Conservation (phyloP, 768 basidiomycete species). For the Lactarius trivialis region DNA sequence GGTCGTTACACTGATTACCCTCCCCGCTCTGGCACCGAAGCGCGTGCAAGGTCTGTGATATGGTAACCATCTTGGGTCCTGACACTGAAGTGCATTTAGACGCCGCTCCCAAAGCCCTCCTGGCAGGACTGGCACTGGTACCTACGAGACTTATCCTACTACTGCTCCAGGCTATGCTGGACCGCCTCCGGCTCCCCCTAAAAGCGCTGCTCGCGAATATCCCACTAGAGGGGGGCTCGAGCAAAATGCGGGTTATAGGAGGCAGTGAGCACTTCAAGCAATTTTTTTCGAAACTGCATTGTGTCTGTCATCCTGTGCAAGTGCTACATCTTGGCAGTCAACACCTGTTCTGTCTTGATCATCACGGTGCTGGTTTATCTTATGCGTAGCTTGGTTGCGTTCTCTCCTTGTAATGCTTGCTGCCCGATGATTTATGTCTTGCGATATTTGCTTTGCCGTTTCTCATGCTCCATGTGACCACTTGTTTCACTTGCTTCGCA, state of each 20-base stretch:
- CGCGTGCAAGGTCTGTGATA: slow-evolving; percentile 19
- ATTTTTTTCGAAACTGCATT: slow-evolving; percentile 8
- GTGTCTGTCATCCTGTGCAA: slow-evolving; percentile 9
- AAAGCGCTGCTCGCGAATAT: slow-evolving; percentile 23
- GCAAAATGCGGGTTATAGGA: slow-evolving; percentile 21
- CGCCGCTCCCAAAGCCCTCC: slow-evolving; percentile 26
- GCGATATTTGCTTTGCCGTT: slow-evolving; percentile 23
- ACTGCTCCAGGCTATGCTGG: slow-evolving; percentile 20
- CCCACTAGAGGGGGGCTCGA: slow-evolving; percentile 23
- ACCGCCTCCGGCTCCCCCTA: slow-evolving; percentile 22
- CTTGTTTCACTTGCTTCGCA: slow-evolving; percentile 20
- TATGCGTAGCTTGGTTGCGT: slow-evolving; percentile 23
- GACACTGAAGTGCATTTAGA: slow-evolving; percentile 6
- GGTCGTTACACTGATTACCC: slow-evolving; percentile 25
- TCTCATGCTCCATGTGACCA: slow-evolving; percentile 21
- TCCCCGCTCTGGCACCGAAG: slow-evolving; percentile 22
- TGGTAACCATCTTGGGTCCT: background rate
- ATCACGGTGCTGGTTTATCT: slow-evolving; percentile 21
- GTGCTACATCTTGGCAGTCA: slow-evolving; percentile 20
- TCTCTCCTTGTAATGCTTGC: slow-evolving; percentile 22
- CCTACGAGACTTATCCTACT: slow-evolving; percentile 23
- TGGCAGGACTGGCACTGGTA: slow-evolving; percentile 22
- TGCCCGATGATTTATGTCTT: slow-evolving; percentile 22
- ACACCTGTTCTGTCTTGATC: slow-evolving; percentile 22
- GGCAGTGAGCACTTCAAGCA: slow-evolving; percentile 17